Percentiles rank a stretch among this genome's conserved stretches.
Conservation (phyloP, 495 filamentous ascomycete genomes). For the Lasiosphaeriaceae sp. region DNA sequence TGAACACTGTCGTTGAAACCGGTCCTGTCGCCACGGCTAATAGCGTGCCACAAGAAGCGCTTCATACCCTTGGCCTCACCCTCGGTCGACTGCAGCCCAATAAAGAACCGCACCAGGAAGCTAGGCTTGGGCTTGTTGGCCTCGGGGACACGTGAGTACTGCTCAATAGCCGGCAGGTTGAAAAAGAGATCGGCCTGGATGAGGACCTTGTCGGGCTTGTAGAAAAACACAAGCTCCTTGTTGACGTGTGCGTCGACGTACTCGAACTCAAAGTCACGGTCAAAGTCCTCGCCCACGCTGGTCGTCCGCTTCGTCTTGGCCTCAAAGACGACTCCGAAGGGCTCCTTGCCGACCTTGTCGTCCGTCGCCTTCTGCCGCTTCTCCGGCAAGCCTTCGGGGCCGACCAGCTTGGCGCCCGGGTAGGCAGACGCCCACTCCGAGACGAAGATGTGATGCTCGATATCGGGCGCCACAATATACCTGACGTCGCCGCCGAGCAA, state of each 20-base stretch:
- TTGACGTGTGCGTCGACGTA: conserved; percentile 77
- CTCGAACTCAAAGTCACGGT: conserved; percentile 80
- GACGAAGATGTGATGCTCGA: conserved; percentile 91
- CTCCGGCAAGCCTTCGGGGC: conserved; percentile 79
- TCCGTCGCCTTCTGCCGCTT: conserved; percentile 64
- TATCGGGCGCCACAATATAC: conserved; percentile 83
- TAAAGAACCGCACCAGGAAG: conserved; percentile 60
- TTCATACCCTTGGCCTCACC: conserved; percentile 70
- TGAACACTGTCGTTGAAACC: conserved; percentile 65
- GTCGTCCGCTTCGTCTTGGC: conserved; percentile 40
- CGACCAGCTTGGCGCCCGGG: conserved; percentile 74
- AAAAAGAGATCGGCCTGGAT: conserved; percentile 91
- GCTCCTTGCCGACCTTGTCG: conserved; percentile 60
- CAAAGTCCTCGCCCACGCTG: conserved; percentile 69
- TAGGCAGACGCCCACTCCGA: conserved; percentile 76
- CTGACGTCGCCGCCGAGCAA: conserved; percentile 66
- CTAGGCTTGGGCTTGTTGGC: conserved; percentile 52
- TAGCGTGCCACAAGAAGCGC: conserved; percentile 76
- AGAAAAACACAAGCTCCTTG: conserved; percentile 81
- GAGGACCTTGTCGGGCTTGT: conserved; percentile 76
- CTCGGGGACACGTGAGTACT: conserved; percentile 63
- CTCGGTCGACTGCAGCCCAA: conserved; percentile 53
- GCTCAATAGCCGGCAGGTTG: conserved; percentile 84
- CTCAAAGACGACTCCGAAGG: conserved; percentile 65
- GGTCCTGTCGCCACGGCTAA: conserved; percentile 58